A percentile compares a stretch with the other conserved stretches of the same genome.
phyloP scores from a whole-genome alignment of 768 basidiomycete species.

The Mycena latifolia region DNA sequence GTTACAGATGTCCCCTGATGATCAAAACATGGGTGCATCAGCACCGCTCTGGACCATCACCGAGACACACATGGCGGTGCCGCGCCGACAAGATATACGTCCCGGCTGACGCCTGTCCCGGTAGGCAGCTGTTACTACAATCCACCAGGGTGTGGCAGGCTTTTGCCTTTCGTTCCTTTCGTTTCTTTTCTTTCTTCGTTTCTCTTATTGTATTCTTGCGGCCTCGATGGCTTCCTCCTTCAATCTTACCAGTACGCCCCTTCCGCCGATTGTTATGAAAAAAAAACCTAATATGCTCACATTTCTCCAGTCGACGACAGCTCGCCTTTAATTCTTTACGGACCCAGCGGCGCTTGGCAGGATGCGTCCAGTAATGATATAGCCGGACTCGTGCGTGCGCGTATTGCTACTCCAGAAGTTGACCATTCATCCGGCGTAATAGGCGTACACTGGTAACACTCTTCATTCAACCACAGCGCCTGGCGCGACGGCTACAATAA shows the following conservation, averaged over 20 bases:
- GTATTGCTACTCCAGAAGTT: not conserved
- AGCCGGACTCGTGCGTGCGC: constrained; percentile 49
- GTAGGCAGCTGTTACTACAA: constrained; percentile 16
- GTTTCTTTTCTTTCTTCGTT: constrained; percentile 35
- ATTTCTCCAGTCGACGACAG: constrained; percentile 64
- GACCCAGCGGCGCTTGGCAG: constrained; percentile 62
- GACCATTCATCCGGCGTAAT: not conserved
- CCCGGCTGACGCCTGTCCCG: constrained; percentile 17
- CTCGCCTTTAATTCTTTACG: constrained; percentile 66
- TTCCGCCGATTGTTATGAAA: not conserved
- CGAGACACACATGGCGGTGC: constrained; percentile 9
- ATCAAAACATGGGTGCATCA: not conserved
- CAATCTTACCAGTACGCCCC: constrained; percentile 53
- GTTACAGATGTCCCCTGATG: not conserved
- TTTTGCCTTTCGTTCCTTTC: constrained; percentile 28
- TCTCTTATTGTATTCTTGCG: constrained; percentile 33
- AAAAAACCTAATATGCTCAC: not conserved
- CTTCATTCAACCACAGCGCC: constrained; percentile 57
- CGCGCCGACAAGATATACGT: constrained; percentile 5
- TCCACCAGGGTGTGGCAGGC: constrained; percentile 31
- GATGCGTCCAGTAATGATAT: constrained; percentile 57
- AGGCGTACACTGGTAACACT: constrained; percentile 60
- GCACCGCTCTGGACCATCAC: constrained; percentile 9
- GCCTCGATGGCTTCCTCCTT: constrained; percentile 63
- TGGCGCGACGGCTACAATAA: constrained; percentile 63